These are phyloP conservation scores for Syzygium malaccense DNA, from an alignment of 441 rosid species.

Conservation along the genomic window DNA sequence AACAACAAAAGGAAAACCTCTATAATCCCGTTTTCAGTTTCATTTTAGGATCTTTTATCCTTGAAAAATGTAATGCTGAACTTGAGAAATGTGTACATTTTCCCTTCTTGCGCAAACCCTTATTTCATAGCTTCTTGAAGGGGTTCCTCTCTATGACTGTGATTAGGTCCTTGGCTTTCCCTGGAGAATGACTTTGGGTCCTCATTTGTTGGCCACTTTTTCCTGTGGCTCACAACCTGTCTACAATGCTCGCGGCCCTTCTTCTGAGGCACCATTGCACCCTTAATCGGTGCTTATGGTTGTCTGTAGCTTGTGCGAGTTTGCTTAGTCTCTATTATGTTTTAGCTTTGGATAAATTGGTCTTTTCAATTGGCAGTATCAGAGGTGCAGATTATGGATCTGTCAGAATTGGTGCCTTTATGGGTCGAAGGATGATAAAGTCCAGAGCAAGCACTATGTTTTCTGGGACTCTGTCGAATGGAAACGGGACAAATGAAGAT, in stretches of 20 bases:
- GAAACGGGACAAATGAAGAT: constrained; percentile 43
- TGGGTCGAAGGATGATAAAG: constrained; percentile 86
- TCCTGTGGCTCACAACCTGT: background rate
- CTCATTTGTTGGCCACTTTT: background rate
- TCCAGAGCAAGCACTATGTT: constrained; percentile 55
- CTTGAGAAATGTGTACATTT: background rate
- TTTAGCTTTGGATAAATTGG: constrained; percentile 1
- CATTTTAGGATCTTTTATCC: background rate
- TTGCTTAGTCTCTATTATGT: background rate
- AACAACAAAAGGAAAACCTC: background rate
- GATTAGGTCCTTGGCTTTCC: background rate
- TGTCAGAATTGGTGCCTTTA: constrained; percentile 95
- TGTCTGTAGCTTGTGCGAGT: background rate
- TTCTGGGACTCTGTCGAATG: constrained; percentile 41
- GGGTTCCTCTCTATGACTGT: background rate
- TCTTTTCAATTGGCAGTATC: constrained; percentile 36
- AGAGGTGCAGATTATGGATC: constrained; percentile 99
- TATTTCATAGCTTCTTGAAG: background rate
- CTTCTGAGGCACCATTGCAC: background rate
- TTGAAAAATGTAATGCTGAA: background rate
- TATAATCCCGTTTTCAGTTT: background rate
- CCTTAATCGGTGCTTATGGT: background rate
- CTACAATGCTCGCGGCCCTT: background rate
- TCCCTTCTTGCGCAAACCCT: background rate
- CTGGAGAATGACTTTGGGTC: background rate